phyloP scores from a whole-genome alignment of 495 filamentous ascomycete genomes.

The Hypoxylon rickii region DNA sequence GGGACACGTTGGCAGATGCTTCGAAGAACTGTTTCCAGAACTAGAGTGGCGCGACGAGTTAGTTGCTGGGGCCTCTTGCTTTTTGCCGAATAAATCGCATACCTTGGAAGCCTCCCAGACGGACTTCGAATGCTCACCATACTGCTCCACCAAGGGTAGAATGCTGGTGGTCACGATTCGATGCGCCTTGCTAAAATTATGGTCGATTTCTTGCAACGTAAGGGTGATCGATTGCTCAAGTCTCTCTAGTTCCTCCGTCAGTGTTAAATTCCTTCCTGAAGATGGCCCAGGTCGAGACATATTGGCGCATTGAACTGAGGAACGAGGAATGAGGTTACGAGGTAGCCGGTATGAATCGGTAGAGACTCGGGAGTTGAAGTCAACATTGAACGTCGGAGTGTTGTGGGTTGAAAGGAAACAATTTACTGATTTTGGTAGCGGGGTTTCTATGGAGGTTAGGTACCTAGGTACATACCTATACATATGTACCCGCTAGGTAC shows the following conservation, averaged over 20 bases:
- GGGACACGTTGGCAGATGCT: constrained; percentile 92
- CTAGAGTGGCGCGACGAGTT: constrained; percentile 48
- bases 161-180: constrained; percentile 95
- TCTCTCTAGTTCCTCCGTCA: constrained; percentile 95
- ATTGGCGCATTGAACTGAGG: constrained; percentile 19
- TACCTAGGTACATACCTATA: too few species aligned
- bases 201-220: constrained; percentile 97
- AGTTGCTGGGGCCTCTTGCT: too few species aligned
- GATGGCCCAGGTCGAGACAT: constrained; percentile 54
- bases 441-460: not conserved
- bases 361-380: too few species aligned
- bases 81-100: constrained; percentile 11
- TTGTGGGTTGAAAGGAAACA: too few species aligned
- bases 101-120: constrained; percentile 98
- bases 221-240: constrained; percentile 96
- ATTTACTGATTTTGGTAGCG: constrained; percentile 26
- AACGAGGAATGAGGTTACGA: too few species aligned
- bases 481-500: too few species aligned
- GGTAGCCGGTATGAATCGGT: too few species aligned
- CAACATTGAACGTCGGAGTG: too few species aligned
- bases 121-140: constrained; percentile 87
- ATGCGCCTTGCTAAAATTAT: constrained; percentile 96
- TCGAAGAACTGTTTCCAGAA: constrained; percentile 99
- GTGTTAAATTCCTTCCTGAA: constrained; percentile 68
- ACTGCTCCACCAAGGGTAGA: constrained; percentile 92